phyloP scores from a whole-genome alignment of 108 stramenopile species.

The Nitzschia inconspicua region DNA sequence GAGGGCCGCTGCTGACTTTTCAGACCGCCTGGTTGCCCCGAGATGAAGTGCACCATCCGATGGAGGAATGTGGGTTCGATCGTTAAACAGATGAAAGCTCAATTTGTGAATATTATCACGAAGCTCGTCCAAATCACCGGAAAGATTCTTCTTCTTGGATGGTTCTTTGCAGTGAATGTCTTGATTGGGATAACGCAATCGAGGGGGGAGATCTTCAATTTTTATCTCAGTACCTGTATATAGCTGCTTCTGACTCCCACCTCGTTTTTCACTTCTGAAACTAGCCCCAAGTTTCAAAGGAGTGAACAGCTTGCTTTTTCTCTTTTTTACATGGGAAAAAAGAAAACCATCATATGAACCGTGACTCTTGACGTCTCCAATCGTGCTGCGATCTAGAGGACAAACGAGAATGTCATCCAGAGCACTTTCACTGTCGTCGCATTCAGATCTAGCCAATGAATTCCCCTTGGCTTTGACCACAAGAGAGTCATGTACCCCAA shows the following conservation, averaged over 20 bases:
- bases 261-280: neutral
- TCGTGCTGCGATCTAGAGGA: neutral
- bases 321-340: neutral
- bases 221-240: neutral
- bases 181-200: slow-evolving; percentile 26
- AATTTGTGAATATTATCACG: slow-evolving; percentile 41
- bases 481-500: slow-evolving; percentile 37
- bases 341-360: neutral
- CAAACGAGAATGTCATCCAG: neutral
- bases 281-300: neutral
- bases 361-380: neutral
- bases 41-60: slow-evolving; percentile 28
- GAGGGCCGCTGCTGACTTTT: neutral
- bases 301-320: neutral
- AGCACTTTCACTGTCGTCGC: neutral
- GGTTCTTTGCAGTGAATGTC: slow-evolving; percentile 25
- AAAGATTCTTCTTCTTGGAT: slow-evolving; percentile 19
- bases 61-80: slow-evolving; percentile 31
- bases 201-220: neutral
- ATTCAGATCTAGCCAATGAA: neutral
- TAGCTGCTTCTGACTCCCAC: neutral
- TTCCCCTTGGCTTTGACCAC: slow-evolving; percentile 29
- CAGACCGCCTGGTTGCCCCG: too few species aligned
- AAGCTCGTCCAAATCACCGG: slow-evolving; percentile 38
- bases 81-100: slow-evolving; percentile 38